Evolutionary conservation across 306 rosid species (phyloP), one percentile per base, ranked within the genome.

Genomic region (Lupinus albus): DNA sequence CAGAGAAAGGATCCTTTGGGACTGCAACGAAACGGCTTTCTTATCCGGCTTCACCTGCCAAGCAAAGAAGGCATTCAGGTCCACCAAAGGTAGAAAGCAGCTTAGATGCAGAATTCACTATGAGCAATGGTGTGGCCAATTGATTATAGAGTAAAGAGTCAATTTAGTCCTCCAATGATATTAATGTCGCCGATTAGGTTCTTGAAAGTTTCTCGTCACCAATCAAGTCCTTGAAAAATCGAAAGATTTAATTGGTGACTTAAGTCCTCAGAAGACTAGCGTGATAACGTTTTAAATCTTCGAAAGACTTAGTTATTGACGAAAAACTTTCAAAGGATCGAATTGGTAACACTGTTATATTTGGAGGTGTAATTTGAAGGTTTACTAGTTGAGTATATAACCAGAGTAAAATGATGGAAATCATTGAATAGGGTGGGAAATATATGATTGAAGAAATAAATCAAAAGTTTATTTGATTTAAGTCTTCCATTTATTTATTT

Each of bases 11-110:
- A 4, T 79, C 89, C 30, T 64, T 54, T 3, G 88, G 87, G 64
- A 76, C 87, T 12, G 88, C 84, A 41, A 93, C 84, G 87, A 89
- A 93, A 62, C 84, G 91, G 21, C 82, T 93, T 30, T 83, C 95
- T 3, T 89, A 76, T 76, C 91, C 97, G 1, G 79, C 88, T 72
- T 89, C 98, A 7, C 97, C 96, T 0, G 84, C 88, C 28, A 79
- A 61, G 76, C 82, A 88, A 62, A 79, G 94, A 87, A 84, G 97
- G 38, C 89, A 80, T 74, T 88, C 92, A 16, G 89, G 86, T 55
- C 88, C 93, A 3, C 89, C 96, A 4, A 87, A 80, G 89, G 78
- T 90, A 35, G 97, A 90, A 78, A 73, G 55, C 62, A 80, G 74
- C 67, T 39, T 82, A 15, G 81, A 78, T 30, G 81, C 83, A 28